Percentiles rank a stretch among this genome's conserved stretches.
Evolutionary conservation across 176 grass and related monocot species (phyloP).

Genomic region (Musa schizocarpa): DNA sequence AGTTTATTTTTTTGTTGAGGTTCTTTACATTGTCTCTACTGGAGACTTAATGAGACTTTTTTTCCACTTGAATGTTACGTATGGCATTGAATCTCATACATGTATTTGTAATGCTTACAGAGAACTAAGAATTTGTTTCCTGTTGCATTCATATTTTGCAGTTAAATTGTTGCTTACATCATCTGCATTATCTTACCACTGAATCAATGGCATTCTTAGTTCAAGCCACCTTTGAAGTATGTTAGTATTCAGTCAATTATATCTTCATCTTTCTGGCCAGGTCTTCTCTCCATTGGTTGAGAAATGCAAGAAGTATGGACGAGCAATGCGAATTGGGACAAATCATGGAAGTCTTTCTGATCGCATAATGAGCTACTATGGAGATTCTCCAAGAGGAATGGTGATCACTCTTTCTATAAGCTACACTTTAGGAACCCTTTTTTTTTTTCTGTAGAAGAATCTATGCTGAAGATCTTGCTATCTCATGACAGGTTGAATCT

Average conservation of each 20-base stretch:
- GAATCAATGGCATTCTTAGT: too few species aligned
- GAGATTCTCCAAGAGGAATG: conserved; percentile 99
- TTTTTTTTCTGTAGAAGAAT: conserved; percentile 1
- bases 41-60: neutral
- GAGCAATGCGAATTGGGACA: conserved; percentile 93
- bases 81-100: neutral
- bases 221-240: neutral
- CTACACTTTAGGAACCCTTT: conserved; percentile 13
- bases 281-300: conserved; percentile 94
- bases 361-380: conserved; percentile 99
- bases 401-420: conserved; percentile 33
- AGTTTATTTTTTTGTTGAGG: neutral
- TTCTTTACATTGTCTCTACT: neutral
- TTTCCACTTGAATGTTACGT: neutral
- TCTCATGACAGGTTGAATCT: conserved; percentile 71
- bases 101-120: too few species aligned
- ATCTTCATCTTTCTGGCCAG: conserved; percentile 22
- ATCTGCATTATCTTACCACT: too few species aligned
- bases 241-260: neutral
- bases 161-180: too few species aligned
- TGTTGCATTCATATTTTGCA: too few species aligned
- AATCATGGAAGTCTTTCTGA: conserved; percentile 97
- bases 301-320: conserved; percentile 96
- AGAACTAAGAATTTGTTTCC: too few species aligned
- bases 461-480: neutral